A percentile compares a stretch with the other conserved stretches of the same genome.
Evolutionary conservation across 106 monocot species (phyloP).

Genomic region (Cymbidium sinense): DNA sequence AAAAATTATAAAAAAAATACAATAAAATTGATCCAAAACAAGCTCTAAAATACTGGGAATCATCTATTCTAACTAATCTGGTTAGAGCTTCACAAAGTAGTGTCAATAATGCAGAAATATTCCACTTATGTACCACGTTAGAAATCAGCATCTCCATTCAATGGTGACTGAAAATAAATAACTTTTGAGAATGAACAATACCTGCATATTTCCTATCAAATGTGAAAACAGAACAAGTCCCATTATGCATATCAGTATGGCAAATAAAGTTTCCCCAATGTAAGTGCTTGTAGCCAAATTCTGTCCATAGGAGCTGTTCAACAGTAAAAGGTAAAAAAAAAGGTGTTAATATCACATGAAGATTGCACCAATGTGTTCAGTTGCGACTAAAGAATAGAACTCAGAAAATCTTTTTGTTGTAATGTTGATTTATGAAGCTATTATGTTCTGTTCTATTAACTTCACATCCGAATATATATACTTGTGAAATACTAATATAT

Average conservation of each 20-base stretch:
- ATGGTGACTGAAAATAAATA: too few species aligned
- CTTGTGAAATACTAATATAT: too few species aligned
- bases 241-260: constrained; percentile 64
- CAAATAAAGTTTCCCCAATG: constrained; percentile 65
- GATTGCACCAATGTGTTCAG: background rate
- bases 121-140: background rate
- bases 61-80: background rate
- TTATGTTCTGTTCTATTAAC: too few species aligned
- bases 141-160: too few species aligned
- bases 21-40: too few species aligned
- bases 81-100: background rate
- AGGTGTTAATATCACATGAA: background rate
- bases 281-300: constrained; percentile 70
- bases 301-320: constrained; percentile 78
- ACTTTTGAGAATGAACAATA: constrained; percentile 12
- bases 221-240: constrained; percentile 86
- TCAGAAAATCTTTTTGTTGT: background rate
- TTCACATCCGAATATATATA: too few species aligned
- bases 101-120: background rate
- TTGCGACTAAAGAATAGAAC: background rate
- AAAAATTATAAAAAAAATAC: too few species aligned
- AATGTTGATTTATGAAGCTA: background rate
- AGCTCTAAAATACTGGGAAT: background rate
- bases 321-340: background rate
- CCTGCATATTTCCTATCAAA: constrained; percentile 98